These are phyloP conservation scores for Schizosaccharomyces japonicus DNA, from an alignment of 805 yeast genomes.

Conservation along the genomic window DNA sequence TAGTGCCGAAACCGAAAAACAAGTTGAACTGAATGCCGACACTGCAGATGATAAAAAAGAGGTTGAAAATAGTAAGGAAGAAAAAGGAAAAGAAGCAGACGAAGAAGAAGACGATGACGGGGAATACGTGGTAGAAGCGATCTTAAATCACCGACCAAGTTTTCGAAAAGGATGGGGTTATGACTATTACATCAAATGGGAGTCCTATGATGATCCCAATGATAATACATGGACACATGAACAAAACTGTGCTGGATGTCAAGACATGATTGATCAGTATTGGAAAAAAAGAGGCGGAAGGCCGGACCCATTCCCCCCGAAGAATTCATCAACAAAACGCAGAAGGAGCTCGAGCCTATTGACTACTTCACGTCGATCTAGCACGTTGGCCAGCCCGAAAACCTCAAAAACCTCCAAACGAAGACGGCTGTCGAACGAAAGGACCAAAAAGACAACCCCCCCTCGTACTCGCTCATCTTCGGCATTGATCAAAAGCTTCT, in stretches of 20 bases:
- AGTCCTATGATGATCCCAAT: constrained; percentile 2
- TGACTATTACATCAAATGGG: constrained; percentile 2
- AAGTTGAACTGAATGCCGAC: no score
- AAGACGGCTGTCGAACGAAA: no score
- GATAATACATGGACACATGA: constrained; percentile 3
- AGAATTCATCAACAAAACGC: no score
- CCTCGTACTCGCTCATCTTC: no score
- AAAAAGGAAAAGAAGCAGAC: neutral
- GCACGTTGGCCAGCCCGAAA: no score
- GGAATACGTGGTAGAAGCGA: neutral
- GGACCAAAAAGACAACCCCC: no score
- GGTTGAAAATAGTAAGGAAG: neutral
- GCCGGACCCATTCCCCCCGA: neutral
- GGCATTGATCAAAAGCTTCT: no score
- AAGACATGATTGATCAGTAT: neutral
- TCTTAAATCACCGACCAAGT: neutral
- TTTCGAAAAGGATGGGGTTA: neutral
- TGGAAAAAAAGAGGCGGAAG: neutral
- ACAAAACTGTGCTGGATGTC: constrained; percentile 2
- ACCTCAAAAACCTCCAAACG: no score
- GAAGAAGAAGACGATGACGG: no score
- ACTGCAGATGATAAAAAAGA: neutral
- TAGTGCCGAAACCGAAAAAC: no score
- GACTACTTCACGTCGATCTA: no score
- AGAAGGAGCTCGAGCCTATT: no score